phyloP scores from a whole-genome alignment of 2,329 filamentous ascomycete genomes.

The Fusarium marasasianum region DNA sequence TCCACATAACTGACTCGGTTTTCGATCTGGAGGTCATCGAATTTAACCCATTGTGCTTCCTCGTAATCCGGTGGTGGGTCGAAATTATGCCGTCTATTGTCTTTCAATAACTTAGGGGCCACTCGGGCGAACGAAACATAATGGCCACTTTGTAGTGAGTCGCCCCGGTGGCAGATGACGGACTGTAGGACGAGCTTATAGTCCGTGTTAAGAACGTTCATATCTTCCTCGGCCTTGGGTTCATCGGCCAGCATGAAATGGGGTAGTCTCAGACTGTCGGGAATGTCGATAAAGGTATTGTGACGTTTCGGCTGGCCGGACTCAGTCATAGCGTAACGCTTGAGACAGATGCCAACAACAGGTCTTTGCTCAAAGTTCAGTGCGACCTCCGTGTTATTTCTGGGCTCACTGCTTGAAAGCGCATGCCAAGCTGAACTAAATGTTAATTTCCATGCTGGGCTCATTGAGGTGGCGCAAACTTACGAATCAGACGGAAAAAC shows the following conservation, averaged over 20 bases:
- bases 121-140: conserved; percentile 89
- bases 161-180: conserved; percentile 89
- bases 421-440: conserved; percentile 82
- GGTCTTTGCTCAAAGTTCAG: conserved; percentile 86
- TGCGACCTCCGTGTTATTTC: conserved; percentile 82
- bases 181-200: conserved; percentile 94
- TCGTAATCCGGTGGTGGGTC: conserved; percentile 73
- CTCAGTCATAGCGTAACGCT: conserved; percentile 80
- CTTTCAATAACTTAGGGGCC: conserved; percentile 68
- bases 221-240: conserved; percentile 65
- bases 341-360: conserved; percentile 90
- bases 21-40: conserved; percentile 81
- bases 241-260: conserved; percentile 87
- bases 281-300: conserved; percentile 90
- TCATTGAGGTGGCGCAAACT: conserved; percentile 48
- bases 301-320: conserved; percentile 75
- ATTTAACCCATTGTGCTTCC: conserved; percentile 85
- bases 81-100: conserved; percentile 64
- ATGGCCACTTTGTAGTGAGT: conserved; percentile 87
- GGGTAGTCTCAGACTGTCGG: conserved; percentile 80
- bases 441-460: conserved; percentile 47
- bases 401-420: conserved; percentile 59
- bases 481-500: conserved; percentile 92
- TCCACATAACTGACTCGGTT: conserved; percentile 80
- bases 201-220: conserved; percentile 78